phyloP scores from a whole-genome alignment of 2,329 filamentous ascomycete species.

The Fusarium irregulare region DNA sequence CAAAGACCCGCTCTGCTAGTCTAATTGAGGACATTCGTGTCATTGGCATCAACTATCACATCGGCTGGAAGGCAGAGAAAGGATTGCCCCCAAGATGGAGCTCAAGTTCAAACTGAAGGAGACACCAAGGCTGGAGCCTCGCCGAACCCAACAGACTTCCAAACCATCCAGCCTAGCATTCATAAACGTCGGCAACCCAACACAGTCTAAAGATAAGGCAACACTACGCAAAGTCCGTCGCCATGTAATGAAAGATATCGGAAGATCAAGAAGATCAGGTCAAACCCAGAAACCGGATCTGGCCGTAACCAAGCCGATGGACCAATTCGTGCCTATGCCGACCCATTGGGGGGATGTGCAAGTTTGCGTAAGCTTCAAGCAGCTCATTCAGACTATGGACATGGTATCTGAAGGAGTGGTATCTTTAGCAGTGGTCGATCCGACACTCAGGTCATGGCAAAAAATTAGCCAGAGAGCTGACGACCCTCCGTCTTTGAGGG shows the following conservation, averaged over 20 bases:
- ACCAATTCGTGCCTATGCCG: background rate
- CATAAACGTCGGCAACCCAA: conserved; percentile 28
- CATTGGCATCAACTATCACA: background rate
- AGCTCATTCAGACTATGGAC: conserved; percentile 37
- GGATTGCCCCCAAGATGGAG: background rate
- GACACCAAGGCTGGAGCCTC: background rate
- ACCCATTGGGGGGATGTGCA: conserved; percentile 37
- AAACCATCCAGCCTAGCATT: conserved; percentile 19
- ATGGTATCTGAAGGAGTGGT: conserved; percentile 35
- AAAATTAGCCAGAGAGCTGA: background rate
- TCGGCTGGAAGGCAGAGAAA: background rate
- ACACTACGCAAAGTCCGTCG: conserved; percentile 37
- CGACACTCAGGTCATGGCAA: background rate
- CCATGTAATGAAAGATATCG: conserved; percentile 41
- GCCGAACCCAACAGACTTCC: background rate
- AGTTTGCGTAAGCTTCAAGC: conserved; percentile 34
- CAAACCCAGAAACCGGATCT: background rate
- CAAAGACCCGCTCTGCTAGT: background rate
- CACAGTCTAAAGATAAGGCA: conserved; percentile 17
- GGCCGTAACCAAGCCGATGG: background rate
- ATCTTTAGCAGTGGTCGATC: conserved; percentile 26
- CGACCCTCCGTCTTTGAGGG: background rate
- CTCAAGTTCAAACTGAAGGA: background rate
- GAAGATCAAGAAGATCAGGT: conserved; percentile 17
- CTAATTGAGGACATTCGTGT: background rate